Evolutionary conservation across 148 eudicot species (phyloP).

Genomic region (Rhododendron henanense): DNA sequence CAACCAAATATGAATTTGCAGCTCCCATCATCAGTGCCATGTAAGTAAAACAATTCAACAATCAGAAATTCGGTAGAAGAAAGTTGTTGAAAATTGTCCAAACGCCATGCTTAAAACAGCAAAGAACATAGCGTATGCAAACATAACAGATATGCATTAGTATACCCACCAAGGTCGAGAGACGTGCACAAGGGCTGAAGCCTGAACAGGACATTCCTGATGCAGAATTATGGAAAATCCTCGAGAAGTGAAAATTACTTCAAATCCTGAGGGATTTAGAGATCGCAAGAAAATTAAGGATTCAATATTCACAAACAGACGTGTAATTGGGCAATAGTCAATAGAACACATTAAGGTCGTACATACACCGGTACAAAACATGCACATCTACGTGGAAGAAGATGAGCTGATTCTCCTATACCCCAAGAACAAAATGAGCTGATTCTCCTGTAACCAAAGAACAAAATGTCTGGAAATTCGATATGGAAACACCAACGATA

Average conservation of each 20-base stretch:
- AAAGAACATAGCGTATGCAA: not conserved
- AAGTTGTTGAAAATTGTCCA: not conserved
- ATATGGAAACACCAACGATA: not conserved
- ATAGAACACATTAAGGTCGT: not conserved
- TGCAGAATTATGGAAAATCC: not conserved
- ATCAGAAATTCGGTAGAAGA: not conserved
- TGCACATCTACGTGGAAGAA: no score
- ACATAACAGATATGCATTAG: not conserved
- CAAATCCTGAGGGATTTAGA: not conserved
- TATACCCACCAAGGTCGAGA: not conserved
- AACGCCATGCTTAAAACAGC: not conserved
- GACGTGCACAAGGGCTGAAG: not conserved
- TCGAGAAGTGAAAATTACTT: not conserved
- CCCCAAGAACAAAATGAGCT: not conserved
- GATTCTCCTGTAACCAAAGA: not conserved
- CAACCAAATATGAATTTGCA: not conserved
- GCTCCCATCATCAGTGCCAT: not conserved
- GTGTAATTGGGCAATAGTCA: not conserved
- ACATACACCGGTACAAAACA: not conserved
- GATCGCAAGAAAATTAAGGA: not conserved
- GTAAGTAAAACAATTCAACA: not conserved
- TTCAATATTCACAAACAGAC: not conserved
- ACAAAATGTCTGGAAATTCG: not conserved
- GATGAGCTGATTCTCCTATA: no score
- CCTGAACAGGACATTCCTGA: not conserved